These are phyloP conservation scores for Yamadazyma olivae DNA, from an alignment of 805 yeast species.

Conservation along the genomic window DNA sequence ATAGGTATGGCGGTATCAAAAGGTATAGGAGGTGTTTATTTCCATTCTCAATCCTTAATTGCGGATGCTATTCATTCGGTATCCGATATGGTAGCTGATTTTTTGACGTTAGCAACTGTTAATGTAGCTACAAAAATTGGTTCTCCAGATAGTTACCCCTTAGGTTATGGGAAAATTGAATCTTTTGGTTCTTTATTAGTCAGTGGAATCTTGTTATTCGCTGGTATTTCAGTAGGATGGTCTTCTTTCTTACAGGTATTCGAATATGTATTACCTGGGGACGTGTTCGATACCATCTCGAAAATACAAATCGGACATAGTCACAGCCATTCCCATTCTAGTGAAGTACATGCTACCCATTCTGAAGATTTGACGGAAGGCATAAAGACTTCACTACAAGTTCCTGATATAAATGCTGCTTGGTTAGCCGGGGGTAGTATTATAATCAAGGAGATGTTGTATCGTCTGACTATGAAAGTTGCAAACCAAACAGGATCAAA, in stretches of 20 bases:
- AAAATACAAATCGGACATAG: conserved; percentile 48
- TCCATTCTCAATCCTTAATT: conserved; percentile 90
- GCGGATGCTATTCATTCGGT: conserved; percentile 96
- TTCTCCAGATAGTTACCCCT: conserved; percentile 65
- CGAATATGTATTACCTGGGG: conserved; percentile 65
- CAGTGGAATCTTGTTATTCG: conserved; percentile 74
- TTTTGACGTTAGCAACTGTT: conserved; percentile 86
- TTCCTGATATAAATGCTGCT: conserved; percentile 81
- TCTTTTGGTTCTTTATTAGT: conserved; percentile 90
- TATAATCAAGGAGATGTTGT: conserved; percentile 83
- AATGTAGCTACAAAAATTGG: conserved; percentile 59
- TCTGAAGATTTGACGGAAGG: not conserved
- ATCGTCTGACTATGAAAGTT: conserved; percentile 74
- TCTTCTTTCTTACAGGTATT: conserved; percentile 65
- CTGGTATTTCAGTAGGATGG: conserved; percentile 92
- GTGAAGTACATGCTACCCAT: not conserved
- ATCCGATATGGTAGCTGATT: conserved; percentile 86
- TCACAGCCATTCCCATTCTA: conserved; percentile 43
- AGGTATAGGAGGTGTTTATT: conserved; percentile 83
- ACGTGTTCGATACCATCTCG: conserved; percentile 52
- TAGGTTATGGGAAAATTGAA: conserved; percentile 92
- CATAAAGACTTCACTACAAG: conserved; percentile 7
- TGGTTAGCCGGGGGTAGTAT: conserved; percentile 94
- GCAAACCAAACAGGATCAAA: conserved; percentile 79
- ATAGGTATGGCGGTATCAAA: conserved; percentile 84